These are phyloP conservation scores for Olyra latifolia DNA, from an alignment of 176 grass and related monocot species.

Conservation along the genomic window DNA sequence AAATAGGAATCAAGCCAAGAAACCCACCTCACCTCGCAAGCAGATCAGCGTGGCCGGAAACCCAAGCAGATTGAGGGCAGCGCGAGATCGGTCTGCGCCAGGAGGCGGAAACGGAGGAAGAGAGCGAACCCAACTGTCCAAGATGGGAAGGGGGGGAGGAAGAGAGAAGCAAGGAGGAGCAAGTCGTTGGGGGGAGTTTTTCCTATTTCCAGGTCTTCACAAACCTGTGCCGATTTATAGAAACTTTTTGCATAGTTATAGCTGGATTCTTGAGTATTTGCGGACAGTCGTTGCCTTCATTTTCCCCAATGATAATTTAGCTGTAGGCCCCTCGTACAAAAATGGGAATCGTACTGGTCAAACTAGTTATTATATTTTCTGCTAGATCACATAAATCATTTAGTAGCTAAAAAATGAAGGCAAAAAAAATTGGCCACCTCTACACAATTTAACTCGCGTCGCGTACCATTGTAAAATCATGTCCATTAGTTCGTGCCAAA, in stretches of 20 bases:
- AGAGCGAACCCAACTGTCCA: constrained; percentile 20
- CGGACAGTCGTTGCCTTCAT: background rate
- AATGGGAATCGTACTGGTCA: background rate
- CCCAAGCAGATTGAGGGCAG: background rate
- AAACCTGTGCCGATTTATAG: constrained; percentile 25
- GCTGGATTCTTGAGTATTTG: constrained; percentile 21
- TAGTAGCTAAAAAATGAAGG: background rate
- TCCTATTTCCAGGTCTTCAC: constrained; percentile 33
- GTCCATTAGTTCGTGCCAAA: background rate
- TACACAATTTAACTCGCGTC: background rate
- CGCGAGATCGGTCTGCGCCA: constrained; percentile 26
- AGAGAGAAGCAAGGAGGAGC: constrained; percentile 2
- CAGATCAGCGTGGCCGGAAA: constrained; percentile 1
- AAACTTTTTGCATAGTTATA: background rate
- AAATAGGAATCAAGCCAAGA: background rate
- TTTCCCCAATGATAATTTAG: background rate
- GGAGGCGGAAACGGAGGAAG: constrained; percentile 15
- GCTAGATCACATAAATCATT: background rate
- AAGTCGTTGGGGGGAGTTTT: constrained; percentile 18
- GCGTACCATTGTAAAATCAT: background rate
- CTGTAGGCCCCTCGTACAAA: background rate
- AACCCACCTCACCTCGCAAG: constrained; percentile 4
- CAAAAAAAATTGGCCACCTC: background rate
- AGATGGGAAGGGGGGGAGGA: background rate
- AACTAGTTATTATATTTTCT: background rate